Conservation (phyloP, 495 filamentous ascomycete species). For the Podospora pseudopauciseta region DNA sequence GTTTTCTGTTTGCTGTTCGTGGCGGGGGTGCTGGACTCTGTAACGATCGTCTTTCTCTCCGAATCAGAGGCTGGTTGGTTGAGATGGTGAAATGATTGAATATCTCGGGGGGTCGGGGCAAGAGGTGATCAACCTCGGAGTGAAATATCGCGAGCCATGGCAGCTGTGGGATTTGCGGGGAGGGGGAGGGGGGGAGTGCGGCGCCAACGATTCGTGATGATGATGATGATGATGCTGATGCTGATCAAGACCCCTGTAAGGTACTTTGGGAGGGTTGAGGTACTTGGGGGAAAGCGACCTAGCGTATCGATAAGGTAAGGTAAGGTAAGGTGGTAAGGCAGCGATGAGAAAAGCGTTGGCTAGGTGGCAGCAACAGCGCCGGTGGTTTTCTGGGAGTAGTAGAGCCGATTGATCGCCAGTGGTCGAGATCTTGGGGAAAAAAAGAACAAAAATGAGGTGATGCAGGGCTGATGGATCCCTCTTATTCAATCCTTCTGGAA, state of each 20-base stretch:
- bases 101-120: slow-evolving; percentile 12
- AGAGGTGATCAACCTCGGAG: slow-evolving; percentile 20
- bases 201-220: not conserved
- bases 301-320: not conserved
- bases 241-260: not conserved
- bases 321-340: too few relatives aligned
- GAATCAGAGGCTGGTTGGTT: not conserved
- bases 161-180: not conserved
- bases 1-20: not conserved
- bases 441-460: slow-evolving; percentile 12
- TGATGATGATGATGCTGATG: not conserved
- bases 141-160: slow-evolving; percentile 23
- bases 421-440: slow-evolving; percentile 1
- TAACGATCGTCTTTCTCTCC: too few relatives aligned
- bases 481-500: slow-evolving; percentile 26
- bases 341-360: not conserved
- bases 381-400: too few relatives aligned
- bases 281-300: not conserved
- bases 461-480: slow-evolving; percentile 27
- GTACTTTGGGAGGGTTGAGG: too few relatives aligned
- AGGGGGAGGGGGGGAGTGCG: not conserved
- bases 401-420: not conserved
- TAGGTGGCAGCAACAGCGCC: not conserved
- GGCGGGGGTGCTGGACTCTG: not conserved
- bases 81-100: not conserved